Percentiles rank a stretch among this genome's conserved stretches.
Evolutionary conservation across 148 eudicot genomes (phyloP).

Genomic region (Diospyros kaki): DNA sequence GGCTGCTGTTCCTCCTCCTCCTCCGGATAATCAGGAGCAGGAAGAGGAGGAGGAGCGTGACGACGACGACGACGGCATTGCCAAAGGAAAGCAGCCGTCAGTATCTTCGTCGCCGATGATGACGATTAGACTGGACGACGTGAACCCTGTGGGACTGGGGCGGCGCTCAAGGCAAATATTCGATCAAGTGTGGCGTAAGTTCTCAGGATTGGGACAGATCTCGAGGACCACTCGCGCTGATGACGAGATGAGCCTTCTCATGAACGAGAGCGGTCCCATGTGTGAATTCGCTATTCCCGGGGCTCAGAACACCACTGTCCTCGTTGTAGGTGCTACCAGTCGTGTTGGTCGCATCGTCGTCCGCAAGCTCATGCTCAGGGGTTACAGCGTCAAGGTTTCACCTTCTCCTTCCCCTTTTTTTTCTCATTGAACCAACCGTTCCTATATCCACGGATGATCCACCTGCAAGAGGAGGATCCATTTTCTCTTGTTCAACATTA

Average conservation of each 20-base stretch:
- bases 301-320: constrained; percentile 93
- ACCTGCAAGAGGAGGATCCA: too few relatives aligned
- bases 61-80: constrained; percentile 18
- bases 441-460: too few relatives aligned
- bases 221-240: constrained; percentile 66
- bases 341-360: constrained; percentile 92
- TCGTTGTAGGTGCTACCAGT: constrained; percentile 95
- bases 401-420: background rate
- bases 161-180: constrained; percentile 83
- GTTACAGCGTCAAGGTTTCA: constrained; percentile 80
- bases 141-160: constrained; percentile 89
- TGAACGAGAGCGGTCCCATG: constrained; percentile 68
- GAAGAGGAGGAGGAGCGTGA: constrained; percentile 21
- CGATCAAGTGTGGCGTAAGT: constrained; percentile 91
- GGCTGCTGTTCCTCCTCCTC: constrained; percentile 21
- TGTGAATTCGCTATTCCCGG: constrained; percentile 90
- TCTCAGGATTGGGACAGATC: constrained; percentile 82
- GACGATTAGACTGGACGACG: constrained; percentile 73
- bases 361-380: constrained; percentile 96
- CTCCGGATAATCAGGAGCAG: constrained; percentile 23
- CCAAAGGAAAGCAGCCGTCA: constrained; percentile 12
- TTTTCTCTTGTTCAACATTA: too few relatives aligned
- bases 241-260: constrained; percentile 40
- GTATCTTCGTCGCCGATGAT: constrained; percentile 14
- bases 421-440: too few relatives aligned